Base-by-base conservation (phyloP, 1,284 basidiomycete species). In the Naganishia liquefaciens region DNA sequence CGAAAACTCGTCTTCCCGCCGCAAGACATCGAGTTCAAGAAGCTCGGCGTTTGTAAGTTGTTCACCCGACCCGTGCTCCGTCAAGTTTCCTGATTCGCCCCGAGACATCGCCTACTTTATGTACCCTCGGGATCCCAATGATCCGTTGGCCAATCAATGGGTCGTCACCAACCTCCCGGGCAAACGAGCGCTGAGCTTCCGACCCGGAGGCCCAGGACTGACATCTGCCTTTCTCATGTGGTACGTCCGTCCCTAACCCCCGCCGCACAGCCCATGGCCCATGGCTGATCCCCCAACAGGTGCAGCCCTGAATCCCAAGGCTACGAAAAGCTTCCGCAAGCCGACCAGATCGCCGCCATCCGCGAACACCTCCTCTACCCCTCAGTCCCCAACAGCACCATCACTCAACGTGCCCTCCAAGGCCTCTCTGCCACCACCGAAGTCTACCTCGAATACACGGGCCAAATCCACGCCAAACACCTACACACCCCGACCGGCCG, bases 391-490 rank as follows among this genome's bases (percentile, higher is more conserved):
- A 23, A 21, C 25, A 23, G 21, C 11, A 33, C 37, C 5, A 23
- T 54, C 52, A 37, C 39, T 6, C 52, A 54, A 17, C 37, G 52
- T 21, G 52, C 52, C 25, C 33, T 37, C 9, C 33, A 62, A 27
- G 62, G 62, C 13, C 27, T 73, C 27, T 57, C 67, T n/a, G 50
- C 57, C n/a, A 60, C 58, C n/a, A 42, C 50, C 7, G 73, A 74
- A 57, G 61, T 73, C 4, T 74, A 73, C 54, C 62, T 73, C 44
- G 68, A 74, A 28, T 61, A 68, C 30, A 46, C 69, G 3, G 64
- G 66, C 43, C 73, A 72, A 55, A 66, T 71, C 30, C 52, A 63
- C 47, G 54, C 68, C 25, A 54, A 63, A 1, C 25, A 42, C 7
- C 70, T 53, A 47, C 63, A 50, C 13, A 51, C 49, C 25, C 39